These are phyloP conservation scores for Moricandia moricandioides DNA, from an alignment of 345 rosid genomes.

Conservation along the genomic window DNA sequence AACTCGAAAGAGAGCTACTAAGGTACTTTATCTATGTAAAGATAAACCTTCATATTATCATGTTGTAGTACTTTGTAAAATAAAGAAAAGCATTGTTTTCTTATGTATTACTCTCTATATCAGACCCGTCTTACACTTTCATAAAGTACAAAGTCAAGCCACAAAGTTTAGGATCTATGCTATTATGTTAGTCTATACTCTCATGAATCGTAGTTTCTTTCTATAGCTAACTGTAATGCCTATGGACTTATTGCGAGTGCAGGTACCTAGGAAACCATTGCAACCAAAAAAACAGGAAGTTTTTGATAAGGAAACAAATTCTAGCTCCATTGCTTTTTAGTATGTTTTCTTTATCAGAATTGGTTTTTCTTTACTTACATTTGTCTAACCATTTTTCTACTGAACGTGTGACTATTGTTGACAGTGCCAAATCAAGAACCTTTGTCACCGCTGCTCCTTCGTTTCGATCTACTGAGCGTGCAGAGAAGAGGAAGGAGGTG, in stretches of 20 bases:
- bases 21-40: no score
- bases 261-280: conserved; percentile 56
- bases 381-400: conserved; percentile 4
- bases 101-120: no score
- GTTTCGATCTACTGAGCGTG: conserved; percentile 71
- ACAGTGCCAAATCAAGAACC: conserved; percentile 51
- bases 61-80: no score
- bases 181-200: not conserved
- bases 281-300: conserved; percentile 63
- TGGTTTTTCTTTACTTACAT: not conserved
- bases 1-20: no score
- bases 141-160: not conserved
- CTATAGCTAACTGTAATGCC: not conserved
- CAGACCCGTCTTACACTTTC: no score
- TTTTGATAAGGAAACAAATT: conserved; percentile 59
- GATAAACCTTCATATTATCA: no score
- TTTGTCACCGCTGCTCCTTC: conserved; percentile 57
- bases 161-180: conserved; percentile 21
- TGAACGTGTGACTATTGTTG: not conserved
- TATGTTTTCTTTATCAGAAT: conserved; percentile 31
- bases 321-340: conserved; percentile 66
- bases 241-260: conserved; percentile 29
- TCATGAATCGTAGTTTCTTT: not conserved
- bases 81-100: no score
- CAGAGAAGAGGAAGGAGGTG: conserved; percentile 87